phyloP scores from a whole-genome alignment of 2,329 filamentous ascomycete genomes.

The Beauveria medogensis region DNA sequence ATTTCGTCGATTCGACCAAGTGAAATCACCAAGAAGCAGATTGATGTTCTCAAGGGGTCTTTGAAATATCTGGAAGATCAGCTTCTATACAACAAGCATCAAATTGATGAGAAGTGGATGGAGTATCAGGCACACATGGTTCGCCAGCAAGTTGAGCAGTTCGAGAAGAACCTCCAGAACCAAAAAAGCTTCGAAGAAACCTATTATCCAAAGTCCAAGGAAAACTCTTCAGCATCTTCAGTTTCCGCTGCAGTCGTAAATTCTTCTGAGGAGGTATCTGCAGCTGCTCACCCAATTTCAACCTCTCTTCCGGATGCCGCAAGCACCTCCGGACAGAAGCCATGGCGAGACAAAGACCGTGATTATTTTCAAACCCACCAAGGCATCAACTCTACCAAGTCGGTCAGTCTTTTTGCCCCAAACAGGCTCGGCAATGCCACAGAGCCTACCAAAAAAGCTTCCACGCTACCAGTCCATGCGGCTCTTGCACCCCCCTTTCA shows the following conservation, averaged over 20 bases:
- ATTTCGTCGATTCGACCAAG: constrained; percentile 53
- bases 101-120: constrained; percentile 50
- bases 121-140: constrained; percentile 34
- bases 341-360: constrained; percentile 11
- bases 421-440: constrained; percentile 16
- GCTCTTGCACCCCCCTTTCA: constrained; percentile 43
- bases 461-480: constrained; percentile 35
- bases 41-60: constrained; percentile 42
- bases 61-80: constrained; percentile 51
- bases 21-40: constrained; percentile 52
- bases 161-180: constrained; percentile 37
- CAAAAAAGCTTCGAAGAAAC: constrained; percentile 39
- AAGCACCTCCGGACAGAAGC: constrained; percentile 5
- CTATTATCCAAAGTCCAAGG: constrained; percentile 30
- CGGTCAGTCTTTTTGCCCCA: constrained; percentile 16
- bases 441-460: constrained; percentile 25
- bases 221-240: constrained; percentile 16
- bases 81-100: constrained; percentile 52
- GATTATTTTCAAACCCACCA: constrained; percentile 15
- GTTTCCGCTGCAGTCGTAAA: not conserved
- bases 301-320: not conserved
- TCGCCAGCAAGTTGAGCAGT: constrained; percentile 39
- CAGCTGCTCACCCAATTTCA: not conserved
- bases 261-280: constrained; percentile 13
- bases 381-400: constrained; percentile 24